phyloP scores from a whole-genome alignment of 129 eudicot genomes.

The Saussurea involucrata region DNA sequence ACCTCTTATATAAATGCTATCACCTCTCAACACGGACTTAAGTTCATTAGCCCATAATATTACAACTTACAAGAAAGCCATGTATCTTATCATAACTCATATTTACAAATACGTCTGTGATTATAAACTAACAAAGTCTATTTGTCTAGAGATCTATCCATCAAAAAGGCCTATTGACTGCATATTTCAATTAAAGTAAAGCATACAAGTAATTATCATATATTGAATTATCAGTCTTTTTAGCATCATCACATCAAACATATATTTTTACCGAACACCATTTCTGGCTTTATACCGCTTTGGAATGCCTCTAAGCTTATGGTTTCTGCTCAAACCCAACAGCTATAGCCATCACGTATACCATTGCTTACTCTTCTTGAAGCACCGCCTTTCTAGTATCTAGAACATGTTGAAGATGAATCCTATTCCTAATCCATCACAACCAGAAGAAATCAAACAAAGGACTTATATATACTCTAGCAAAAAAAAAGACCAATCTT shows the following conservation, averaged over 20 bases:
- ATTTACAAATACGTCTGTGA: neutral
- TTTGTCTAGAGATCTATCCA: neutral
- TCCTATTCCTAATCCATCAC: too few species aligned
- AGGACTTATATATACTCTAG: too few species aligned
- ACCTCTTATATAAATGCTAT: too few species aligned
- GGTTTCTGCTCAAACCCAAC: neutral
- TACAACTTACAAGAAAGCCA: neutral
- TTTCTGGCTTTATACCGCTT: conserved; percentile 4
- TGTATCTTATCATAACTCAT: neutral
- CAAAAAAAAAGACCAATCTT: too few species aligned
- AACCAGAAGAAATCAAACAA: too few species aligned
- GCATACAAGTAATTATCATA: conserved; percentile 3
- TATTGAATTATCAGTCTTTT: neutral
- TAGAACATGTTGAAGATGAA: too few species aligned
- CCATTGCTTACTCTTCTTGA: too few species aligned
- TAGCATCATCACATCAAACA: neutral
- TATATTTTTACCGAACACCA: neutral
- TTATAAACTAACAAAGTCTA: neutral
- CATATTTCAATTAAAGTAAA: neutral
- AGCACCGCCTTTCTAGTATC: too few species aligned
- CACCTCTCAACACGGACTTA: neutral
- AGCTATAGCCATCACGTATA: too few species aligned
- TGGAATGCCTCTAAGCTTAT: neutral
- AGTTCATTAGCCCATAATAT: neutral
- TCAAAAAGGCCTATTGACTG: neutral